phyloP scores from a whole-genome alignment of 225 moss, liverwort and hornwort genomes.

The Climacium dendroides region DNA sequence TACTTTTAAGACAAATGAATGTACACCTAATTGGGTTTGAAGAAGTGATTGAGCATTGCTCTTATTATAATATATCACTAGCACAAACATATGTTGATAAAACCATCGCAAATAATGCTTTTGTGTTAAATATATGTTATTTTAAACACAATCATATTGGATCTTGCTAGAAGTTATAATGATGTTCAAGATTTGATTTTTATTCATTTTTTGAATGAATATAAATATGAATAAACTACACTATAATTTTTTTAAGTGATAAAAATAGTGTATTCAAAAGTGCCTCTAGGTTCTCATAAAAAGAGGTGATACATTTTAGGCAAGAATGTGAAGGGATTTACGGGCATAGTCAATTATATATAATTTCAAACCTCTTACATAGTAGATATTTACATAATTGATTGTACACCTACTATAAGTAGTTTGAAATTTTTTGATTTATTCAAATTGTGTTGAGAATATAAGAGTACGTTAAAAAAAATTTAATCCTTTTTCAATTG shows the following conservation, averaged over 20 bases:
- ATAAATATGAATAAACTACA: background rate
- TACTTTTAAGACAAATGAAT: background rate
- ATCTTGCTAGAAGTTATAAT: background rate
- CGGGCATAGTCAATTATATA: background rate
- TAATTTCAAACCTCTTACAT: fast-evolving
- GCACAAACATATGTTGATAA: background rate
- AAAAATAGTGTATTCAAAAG: background rate
- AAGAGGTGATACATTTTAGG: fast-evolving
- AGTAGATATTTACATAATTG: background rate
- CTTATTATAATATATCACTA: background rate
- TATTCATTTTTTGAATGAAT: background rate
- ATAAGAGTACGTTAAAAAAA: background rate
- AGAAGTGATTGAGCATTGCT: fast-evolving
- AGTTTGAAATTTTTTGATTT: background rate
- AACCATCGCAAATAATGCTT: fast-evolving
- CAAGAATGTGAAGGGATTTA: background rate
- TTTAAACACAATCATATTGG: background rate
- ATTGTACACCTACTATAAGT: background rate
- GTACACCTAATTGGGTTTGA: background rate
- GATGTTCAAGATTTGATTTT: fast-evolving
- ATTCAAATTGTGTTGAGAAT: background rate
- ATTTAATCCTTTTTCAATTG: background rate
- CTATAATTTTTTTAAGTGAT: background rate
- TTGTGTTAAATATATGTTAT: fast-evolving
- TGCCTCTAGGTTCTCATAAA: fast-evolving